phyloP scores from a whole-genome alignment of 257 asterid species.

The Sherardia arvensis region DNA sequence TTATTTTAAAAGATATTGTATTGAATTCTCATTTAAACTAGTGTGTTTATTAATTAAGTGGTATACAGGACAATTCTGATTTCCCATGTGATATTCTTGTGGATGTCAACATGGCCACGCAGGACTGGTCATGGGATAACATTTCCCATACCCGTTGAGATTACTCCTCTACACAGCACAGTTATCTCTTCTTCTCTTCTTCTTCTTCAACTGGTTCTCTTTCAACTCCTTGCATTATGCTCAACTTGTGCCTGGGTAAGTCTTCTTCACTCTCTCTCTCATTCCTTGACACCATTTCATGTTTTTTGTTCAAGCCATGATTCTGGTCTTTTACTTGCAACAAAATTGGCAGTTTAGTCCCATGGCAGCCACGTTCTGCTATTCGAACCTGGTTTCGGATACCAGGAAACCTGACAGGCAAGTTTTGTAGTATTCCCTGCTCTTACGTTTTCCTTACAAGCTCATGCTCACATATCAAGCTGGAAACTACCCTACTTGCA shows the following conservation, averaged over 20 bases:
- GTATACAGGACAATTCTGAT: no score
- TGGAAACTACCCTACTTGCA: background rate
- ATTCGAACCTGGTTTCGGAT: conserved; percentile 26
- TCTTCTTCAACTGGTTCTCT: background rate
- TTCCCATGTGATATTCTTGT: no score
- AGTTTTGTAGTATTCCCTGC: conserved; percentile 15
- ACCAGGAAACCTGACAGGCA: conserved; percentile 14
- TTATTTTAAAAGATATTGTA: no score
- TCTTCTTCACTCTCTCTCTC: background rate
- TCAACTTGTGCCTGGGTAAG: background rate
- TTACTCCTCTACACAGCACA: no score
- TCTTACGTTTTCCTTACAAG: background rate
- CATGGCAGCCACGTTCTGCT: conserved; percentile 30
- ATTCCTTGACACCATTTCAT: background rate
- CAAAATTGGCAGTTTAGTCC: conserved; percentile 1
- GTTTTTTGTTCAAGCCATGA: no score
- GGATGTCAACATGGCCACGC: background rate
- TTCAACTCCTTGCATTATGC: background rate
- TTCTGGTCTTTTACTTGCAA: background rate
- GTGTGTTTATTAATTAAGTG: no score
- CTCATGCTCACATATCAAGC: no score
- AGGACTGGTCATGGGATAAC: background rate
- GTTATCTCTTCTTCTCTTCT: background rate
- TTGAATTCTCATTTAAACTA: no score
- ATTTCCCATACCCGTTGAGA: no score